These are phyloP conservation scores for Phaeotremella skinneri DNA, from an alignment of 768 basidiomycete species.

Conservation along the genomic window DNA sequence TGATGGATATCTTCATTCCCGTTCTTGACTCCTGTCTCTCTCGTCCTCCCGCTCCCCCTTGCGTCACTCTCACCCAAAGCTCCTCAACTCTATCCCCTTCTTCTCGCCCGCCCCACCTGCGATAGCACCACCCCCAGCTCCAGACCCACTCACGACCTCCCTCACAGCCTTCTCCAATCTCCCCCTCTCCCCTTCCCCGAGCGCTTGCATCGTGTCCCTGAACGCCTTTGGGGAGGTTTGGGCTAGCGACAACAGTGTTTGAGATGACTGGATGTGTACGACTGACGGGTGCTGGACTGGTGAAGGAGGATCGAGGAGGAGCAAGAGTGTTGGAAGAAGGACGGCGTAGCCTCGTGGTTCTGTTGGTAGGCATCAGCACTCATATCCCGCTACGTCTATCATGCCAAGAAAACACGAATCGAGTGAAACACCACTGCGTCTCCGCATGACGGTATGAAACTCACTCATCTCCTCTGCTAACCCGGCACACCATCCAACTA, in stretches of 20 bases:
- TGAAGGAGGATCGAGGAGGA: slow-evolving; percentile 63
- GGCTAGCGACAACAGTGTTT: slow-evolving; percentile 71
- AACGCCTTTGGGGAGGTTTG: slow-evolving; percentile 70
- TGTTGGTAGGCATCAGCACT: slow-evolving; percentile 43
- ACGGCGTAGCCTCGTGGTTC: slow-evolving; percentile 68
- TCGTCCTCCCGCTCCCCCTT: no score
- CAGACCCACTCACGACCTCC: slow-evolving; percentile 58
- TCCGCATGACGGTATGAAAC: slow-evolving; percentile 42
- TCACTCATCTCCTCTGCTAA: slow-evolving; percentile 64
- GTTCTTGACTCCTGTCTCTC: no score
- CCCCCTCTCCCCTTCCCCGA: slow-evolving; percentile 62
- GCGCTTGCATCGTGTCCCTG: slow-evolving; percentile 73
- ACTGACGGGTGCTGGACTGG: slow-evolving; percentile 36
- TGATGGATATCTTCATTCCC: no score
- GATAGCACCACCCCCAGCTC: background rate
- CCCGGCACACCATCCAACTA: slow-evolving; percentile 63
- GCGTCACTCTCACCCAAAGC: no score
- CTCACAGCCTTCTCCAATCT: slow-evolving; percentile 74
- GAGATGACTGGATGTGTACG: slow-evolving; percentile 52
- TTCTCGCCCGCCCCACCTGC: slow-evolving; percentile 23
- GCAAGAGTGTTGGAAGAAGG: slow-evolving; percentile 69
- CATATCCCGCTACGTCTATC: no score
- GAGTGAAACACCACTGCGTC: slow-evolving; percentile 19
- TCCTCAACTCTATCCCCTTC: slow-evolving; percentile 43
- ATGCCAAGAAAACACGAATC: no score